phyloP scores from a whole-genome alignment of 192 early-diverging fungal genomes.

The Umbelopsis ramanniana region DNA sequence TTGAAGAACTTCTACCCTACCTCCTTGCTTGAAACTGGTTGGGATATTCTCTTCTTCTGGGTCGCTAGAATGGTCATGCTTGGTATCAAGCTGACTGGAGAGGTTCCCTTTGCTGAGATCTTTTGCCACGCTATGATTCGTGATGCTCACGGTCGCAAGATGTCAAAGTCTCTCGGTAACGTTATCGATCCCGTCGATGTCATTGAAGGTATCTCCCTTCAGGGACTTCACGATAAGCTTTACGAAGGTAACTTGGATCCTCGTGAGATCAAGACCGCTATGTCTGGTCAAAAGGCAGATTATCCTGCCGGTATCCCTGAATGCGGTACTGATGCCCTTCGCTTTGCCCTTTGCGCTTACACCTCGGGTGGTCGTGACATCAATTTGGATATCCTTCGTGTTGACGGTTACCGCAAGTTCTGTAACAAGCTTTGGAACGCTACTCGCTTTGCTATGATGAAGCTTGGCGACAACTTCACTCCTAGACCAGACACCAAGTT shows the following conservation, averaged over 20 bases:
- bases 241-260: conserved; percentile 88
- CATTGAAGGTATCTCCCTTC: conserved; percentile 89
- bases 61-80: conserved; percentile 99
- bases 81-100: conserved; percentile 92
- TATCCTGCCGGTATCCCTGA: conserved; percentile 98
- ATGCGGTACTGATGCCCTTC: conserved; percentile 96
- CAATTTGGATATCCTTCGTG: conserved; percentile 91
- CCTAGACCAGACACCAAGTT: conserved; percentile 58
- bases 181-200: conserved; percentile 98
- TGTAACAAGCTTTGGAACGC: conserved; percentile 99
- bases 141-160: conserved; percentile 98
- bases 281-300: conserved; percentile 81
- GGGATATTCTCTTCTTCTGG: conserved; percentile 99
- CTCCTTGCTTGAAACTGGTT: conserved; percentile 92
- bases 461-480: conserved; percentile 88
- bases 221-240: conserved; percentile 77
- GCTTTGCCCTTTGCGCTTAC: conserved; percentile 82
- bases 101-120: conserved; percentile 92
- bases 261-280: conserved; percentile 86
- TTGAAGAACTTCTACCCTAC: conserved; percentile 90
- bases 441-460: conserved; percentile 92
- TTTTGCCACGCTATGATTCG: conserved; percentile 98
- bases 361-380: conserved; percentile 83
- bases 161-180: conserved; percentile 96
- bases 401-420: conserved; percentile 99